phyloP scores from a whole-genome alignment of 495 filamentous ascomycete genomes.

The Penicillium canariense region DNA sequence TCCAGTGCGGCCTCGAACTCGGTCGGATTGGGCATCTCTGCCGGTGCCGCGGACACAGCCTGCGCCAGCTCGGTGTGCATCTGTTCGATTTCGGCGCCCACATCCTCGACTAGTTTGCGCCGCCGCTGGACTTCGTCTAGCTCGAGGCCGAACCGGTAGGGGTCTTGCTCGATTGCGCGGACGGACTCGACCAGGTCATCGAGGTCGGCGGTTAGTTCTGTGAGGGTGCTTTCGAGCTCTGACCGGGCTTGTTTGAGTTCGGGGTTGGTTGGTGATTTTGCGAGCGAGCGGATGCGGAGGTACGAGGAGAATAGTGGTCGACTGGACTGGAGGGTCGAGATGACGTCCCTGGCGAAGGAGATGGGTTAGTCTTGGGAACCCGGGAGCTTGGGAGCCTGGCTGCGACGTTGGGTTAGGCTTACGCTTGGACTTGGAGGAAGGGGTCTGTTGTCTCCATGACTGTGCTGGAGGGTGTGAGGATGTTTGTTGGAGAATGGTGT shows the following conservation, averaged over 20 bases:
- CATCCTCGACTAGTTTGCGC: conserved; percentile 80
- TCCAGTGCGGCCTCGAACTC: conserved; percentile 55
- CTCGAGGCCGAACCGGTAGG: conserved; percentile 84
- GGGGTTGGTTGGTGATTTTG: conserved; percentile 66
- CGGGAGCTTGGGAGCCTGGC: not conserved
- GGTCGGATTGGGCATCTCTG: conserved; percentile 64
- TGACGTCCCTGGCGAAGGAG: conserved; percentile 66
- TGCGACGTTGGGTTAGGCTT: conserved; percentile 18
- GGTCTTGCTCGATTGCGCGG: conserved; percentile 82
- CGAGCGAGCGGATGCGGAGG: conserved; percentile 88
- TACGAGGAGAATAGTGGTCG: conserved; percentile 90
- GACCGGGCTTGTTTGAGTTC: conserved; percentile 80
- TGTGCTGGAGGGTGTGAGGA: conserved; percentile 10
- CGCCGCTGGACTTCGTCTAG: conserved; percentile 78
- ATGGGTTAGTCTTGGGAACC: conserved; percentile 11
- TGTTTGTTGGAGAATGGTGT: conserved; percentile 7
- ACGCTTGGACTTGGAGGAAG: conserved; percentile 93
- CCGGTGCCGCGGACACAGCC: conserved; percentile 38
- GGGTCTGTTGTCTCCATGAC: conserved; percentile 74
- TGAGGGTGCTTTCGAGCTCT: conserved; percentile 77
- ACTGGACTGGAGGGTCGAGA: conserved; percentile 71
- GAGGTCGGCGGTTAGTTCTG: conserved; percentile 79
- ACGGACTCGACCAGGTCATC: conserved; percentile 87
- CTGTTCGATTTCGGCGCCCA: conserved; percentile 81
- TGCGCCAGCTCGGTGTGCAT: conserved; percentile 80